Evolutionary conservation across 2,329 filamentous ascomycete species (phyloP).

Genomic region (Keithomyces neogunnii): DNA sequence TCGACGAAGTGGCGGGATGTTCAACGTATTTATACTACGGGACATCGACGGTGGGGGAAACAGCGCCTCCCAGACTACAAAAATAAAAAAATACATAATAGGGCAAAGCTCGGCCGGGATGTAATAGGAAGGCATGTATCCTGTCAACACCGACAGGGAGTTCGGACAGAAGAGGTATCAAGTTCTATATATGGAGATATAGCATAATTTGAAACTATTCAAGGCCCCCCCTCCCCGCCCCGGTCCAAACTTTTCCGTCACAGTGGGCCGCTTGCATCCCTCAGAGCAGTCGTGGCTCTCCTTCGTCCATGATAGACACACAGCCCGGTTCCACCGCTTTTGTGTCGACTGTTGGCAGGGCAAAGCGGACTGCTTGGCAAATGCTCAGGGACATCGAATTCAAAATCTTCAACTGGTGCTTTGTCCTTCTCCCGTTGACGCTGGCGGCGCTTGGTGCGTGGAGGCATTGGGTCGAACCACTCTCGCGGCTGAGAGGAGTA

Average conservation of each 20-base stretch:
- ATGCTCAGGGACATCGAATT: slow-evolving; percentile 43
- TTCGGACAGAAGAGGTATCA: too few species aligned
- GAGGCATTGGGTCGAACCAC: slow-evolving; percentile 27
- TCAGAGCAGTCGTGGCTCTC: slow-evolving; percentile 9
- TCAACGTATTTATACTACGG: too few species aligned
- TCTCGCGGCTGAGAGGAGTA: slow-evolving; percentile 19
- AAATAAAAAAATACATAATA: too few species aligned
- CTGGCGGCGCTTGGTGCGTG: slow-evolving; percentile 12
- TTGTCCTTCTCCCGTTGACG: background rate
- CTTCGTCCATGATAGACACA: slow-evolving; percentile 42
- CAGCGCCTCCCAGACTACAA: too few species aligned
- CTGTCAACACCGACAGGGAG: too few species aligned
- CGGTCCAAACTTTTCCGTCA: too few species aligned
- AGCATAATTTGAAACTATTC: background rate
- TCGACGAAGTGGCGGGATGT: too few species aligned
- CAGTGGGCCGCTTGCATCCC: background rate
- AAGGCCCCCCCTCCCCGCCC: background rate
- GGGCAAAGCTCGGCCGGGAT: too few species aligned
- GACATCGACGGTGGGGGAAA: too few species aligned
- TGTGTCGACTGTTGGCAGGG: slow-evolving; percentile 36
- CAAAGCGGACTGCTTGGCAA: slow-evolving; percentile 43
- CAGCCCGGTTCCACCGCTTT: slow-evolving; percentile 35
- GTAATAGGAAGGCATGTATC: too few species aligned
- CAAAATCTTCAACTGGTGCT: slow-evolving; percentile 22
- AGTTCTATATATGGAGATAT: too few species aligned